Evolutionary conservation across 495 filamentous ascomycete genomes (phyloP).

Genomic region (Aspergillus bertholletiae): DNA sequence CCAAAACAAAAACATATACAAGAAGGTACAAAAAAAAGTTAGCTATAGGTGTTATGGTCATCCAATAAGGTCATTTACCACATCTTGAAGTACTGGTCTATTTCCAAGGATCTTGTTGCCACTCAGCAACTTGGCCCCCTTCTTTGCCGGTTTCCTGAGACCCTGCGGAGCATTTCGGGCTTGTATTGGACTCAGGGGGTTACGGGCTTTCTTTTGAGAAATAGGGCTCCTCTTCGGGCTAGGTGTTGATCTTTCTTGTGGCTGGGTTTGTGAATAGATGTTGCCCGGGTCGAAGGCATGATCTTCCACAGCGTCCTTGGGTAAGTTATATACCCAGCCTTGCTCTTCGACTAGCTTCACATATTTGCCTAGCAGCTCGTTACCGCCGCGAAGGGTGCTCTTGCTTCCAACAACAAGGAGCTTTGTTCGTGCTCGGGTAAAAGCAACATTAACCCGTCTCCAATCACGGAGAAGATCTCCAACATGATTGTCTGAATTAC

Average conservation of each 20-base stretch:
- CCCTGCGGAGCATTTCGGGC: slow-evolving; percentile 17
- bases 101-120: slow-evolving; percentile 35
- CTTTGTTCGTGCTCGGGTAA: slow-evolving; percentile 88
- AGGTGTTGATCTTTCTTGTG: slow-evolving; percentile 8
- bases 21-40: slow-evolving; percentile 9
- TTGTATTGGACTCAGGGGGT: slow-evolving; percentile 37
- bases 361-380: slow-evolving; percentile 73
- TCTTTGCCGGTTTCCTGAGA: slow-evolving; percentile 36
- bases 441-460: slow-evolving; percentile 90
- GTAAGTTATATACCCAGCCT: slow-evolving; percentile 74
- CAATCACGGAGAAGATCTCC: slow-evolving; percentile 90
- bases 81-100: slow-evolving; percentile 49
- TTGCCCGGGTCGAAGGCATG: slow-evolving; percentile 57
- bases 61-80: slow-evolving; percentile 49
- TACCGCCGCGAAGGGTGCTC: slow-evolving; percentile 65
- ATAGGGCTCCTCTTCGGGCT: slow-evolving; percentile 20
- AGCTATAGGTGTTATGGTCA: slow-evolving; percentile 11
- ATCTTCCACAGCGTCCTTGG: slow-evolving; percentile 54
- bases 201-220: slow-evolving; percentile 19
- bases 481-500: slow-evolving; percentile 72
- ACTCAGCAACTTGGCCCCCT: slow-evolving; percentile 33
- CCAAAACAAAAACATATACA: slow-evolving; percentile 6
- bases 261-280: slow-evolving; percentile 14
- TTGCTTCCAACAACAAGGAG: slow-evolving; percentile 80
- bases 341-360: slow-evolving; percentile 69